phyloP scores from a whole-genome alignment of 2,329 filamentous ascomycete species.

The Aspergillus sp. region DNA sequence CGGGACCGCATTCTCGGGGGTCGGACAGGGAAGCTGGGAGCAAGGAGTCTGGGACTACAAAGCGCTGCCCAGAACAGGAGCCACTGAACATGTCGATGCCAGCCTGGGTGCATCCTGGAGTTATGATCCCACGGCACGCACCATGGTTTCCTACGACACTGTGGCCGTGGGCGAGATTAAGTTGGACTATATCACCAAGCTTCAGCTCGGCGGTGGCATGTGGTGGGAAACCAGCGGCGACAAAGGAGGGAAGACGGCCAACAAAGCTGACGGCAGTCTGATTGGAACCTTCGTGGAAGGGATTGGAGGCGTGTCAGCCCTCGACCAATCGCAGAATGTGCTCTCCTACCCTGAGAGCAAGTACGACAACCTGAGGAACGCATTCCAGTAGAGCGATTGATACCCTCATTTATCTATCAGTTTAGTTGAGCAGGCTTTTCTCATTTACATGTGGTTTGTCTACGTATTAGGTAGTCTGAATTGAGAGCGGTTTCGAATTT shows the following conservation, averaged over 20 bases:
- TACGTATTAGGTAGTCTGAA: conserved; percentile 7
- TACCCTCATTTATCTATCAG: not conserved
- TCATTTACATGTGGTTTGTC: not conserved
- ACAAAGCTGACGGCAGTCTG: conserved; percentile 58
- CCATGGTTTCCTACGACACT: conserved; percentile 74
- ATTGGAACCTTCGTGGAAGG: conserved; percentile 58
- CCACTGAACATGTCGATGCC: conserved; percentile 65
- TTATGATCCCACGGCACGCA: conserved; percentile 64
- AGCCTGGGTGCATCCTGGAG: conserved; percentile 73
- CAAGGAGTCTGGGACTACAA: conserved; percentile 87
- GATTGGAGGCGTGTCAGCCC: conserved; percentile 32
- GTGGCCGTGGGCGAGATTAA: conserved; percentile 66
- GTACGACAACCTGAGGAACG: conserved; percentile 42
- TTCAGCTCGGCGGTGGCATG: conserved; percentile 82
- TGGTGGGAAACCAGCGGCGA: conserved; percentile 93
- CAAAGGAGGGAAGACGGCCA: conserved; percentile 54
- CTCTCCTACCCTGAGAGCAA: conserved; percentile 43
- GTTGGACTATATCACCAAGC: conserved; percentile 67
- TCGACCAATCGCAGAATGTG: conserved; percentile 41
- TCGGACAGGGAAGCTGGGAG: conserved; percentile 78
- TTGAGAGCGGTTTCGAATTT: conserved; percentile 19
- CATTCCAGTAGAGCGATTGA: conserved; percentile 25
- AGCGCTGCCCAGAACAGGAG: conserved; percentile 69
- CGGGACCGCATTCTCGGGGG: conserved; percentile 69
- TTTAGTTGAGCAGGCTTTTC: not conserved